Evolutionary conservation across 73 alveolate genomes (phyloP).

Genomic region (Paraurostyla sp.): DNA sequence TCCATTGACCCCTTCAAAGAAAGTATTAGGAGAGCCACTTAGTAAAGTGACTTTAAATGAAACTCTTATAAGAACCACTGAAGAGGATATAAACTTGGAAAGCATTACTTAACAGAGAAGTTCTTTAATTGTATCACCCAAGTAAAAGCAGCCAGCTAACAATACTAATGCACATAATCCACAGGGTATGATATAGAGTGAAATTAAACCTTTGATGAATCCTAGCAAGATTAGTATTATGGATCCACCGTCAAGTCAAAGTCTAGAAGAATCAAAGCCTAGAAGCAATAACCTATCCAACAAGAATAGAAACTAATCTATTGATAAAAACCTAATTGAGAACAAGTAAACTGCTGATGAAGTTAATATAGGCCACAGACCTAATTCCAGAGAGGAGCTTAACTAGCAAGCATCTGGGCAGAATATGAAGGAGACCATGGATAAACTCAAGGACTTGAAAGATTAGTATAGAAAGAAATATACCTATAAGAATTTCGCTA

Average conservation of each 20-base stretch:
- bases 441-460: slow-evolving; percentile 12
- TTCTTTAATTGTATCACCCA: not conserved
- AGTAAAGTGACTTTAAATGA: not conserved
- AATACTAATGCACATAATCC: not conserved
- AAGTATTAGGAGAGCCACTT: not conserved
- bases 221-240: not conserved
- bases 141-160: not conserved
- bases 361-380: not conserved
- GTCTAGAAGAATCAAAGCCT: not conserved
- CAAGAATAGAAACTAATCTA: not conserved
- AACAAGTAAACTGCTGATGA: not conserved
- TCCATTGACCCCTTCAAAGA: too few relatives aligned
- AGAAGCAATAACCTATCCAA: not conserved
- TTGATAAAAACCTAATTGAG: not conserved
- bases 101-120: not conserved
- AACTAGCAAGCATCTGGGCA: not conserved
- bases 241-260: not conserved
- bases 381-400: not conserved
- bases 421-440: slow-evolving; percentile 15
- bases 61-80: not conserved
- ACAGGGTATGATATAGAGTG: not conserved
- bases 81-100: not conserved
- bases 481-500: not conserved
- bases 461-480: slow-evolving; percentile 46
- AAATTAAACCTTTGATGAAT: not conserved